phyloP scores from a whole-genome alignment of 1,139 yeast genomes.

The Suhomyces terraborum region DNA sequence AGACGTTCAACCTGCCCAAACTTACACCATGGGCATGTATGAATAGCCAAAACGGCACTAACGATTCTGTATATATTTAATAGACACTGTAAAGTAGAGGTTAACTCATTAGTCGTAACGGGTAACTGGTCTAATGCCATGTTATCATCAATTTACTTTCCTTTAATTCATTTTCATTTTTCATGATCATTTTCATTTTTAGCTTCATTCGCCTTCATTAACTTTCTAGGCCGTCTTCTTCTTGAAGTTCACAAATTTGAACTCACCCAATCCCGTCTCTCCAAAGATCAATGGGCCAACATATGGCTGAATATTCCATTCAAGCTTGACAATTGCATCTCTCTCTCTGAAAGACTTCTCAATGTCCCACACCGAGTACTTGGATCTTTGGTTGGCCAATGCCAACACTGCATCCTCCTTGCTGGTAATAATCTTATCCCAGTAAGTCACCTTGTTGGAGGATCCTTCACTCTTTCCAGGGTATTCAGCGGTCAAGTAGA shows the following conservation, averaged over 20 bases:
- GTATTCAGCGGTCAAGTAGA: constrained; percentile 86
- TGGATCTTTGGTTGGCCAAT: constrained; percentile 58
- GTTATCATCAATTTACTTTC: too few relatives aligned
- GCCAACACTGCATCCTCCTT: constrained; percentile 60
- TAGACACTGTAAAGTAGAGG: constrained; percentile 3
- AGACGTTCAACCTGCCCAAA: constrained; percentile 1
- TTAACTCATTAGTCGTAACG: neutral
- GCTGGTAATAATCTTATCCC: constrained; percentile 79
- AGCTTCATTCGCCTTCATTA: too few relatives aligned
- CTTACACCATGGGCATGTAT: constrained; percentile 5
- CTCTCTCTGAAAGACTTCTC: constrained; percentile 66
- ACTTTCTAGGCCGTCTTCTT: constrained; percentile 15
- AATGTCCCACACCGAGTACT: constrained; percentile 89
- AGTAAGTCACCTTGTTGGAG: constrained; percentile 72
- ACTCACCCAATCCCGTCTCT: constrained; percentile 39
- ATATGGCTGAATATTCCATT: constrained; percentile 93
- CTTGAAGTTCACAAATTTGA: constrained; percentile 31
- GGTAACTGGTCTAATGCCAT: too few relatives aligned
- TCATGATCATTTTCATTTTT: too few relatives aligned
- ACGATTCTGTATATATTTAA: constrained; percentile 7
- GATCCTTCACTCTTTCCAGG: constrained; percentile 58
- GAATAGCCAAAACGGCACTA: constrained; percentile 5
- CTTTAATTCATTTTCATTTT: too few relatives aligned
- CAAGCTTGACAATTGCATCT: constrained; percentile 68
- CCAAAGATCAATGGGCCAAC: constrained; percentile 82